Percentiles rank a stretch among this genome's conserved stretches.
These are phyloP conservation scores for Mortierella sp. DNA, from an alignment of 371 early-diverging fungal genomes.

Conservation along the genomic window DNA sequence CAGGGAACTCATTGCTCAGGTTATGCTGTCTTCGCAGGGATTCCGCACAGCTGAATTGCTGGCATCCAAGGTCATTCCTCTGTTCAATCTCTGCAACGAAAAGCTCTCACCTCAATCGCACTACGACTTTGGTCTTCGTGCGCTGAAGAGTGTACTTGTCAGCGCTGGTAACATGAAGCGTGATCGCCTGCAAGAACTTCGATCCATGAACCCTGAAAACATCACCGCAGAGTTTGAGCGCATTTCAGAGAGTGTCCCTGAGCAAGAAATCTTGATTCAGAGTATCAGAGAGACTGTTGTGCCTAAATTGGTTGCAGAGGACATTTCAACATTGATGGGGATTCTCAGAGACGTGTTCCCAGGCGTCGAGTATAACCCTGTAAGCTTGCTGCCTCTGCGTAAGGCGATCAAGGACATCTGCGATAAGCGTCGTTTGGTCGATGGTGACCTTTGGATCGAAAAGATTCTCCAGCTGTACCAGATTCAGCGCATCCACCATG, in stretches of 20 bases:
- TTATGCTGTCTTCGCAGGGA: slow-evolving; percentile 99
- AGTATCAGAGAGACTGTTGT: slow-evolving; percentile 97
- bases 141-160: slow-evolving; percentile 98
- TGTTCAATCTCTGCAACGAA: slow-evolving; percentile 95
- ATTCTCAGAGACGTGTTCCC: slow-evolving; percentile 97
- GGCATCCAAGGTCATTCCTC: slow-evolving; percentile 96
- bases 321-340: slow-evolving; percentile 89
- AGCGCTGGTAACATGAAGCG: slow-evolving; percentile 98
- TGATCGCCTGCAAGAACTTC: slow-evolving; percentile 75
- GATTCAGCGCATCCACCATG: slow-evolving; percentile 98
- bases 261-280: slow-evolving; percentile 95
- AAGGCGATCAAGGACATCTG: slow-evolving; percentile 86
- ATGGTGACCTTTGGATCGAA: slow-evolving; percentile 91
- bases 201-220: slow-evolving; percentile 60
- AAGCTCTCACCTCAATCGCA: slow-evolving; percentile 96
- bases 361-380: slow-evolving; percentile 88
- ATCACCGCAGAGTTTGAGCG: slow-evolving; percentile 61
- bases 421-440: slow-evolving; percentile 78
- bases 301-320: slow-evolving; percentile 97
- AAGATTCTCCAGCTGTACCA: slow-evolving; percentile 98
- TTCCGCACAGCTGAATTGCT: slow-evolving; percentile 96
- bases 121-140: slow-evolving; percentile 99
- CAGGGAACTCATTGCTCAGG: slow-evolving; percentile 97
- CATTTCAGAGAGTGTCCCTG: slow-evolving; percentile 78
- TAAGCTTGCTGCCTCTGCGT: slow-evolving; percentile 82